These are phyloP conservation scores for Zymoseptoria tritici DNA, from an alignment of 2,329 filamentous ascomycete genomes.

Conservation along the genomic window DNA sequence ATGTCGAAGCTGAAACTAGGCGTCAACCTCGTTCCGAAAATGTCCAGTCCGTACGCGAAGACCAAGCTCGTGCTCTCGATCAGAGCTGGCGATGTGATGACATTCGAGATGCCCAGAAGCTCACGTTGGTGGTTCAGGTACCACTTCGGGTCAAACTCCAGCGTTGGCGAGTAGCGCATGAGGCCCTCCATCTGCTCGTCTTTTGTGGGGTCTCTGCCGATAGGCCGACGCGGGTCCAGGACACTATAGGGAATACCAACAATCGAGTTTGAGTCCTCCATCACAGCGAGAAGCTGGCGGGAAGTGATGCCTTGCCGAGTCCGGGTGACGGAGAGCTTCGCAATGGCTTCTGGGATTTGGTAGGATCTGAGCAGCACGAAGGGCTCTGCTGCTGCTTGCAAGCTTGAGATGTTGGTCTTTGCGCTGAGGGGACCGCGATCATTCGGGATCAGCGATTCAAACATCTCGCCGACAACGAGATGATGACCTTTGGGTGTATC, in stretches of 20 bases:
- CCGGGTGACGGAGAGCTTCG: conserved; percentile 72
- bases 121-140: conserved; percentile 76
- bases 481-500: conserved; percentile 70
- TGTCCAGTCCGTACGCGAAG: conserved; percentile 78
- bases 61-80: conserved; percentile 90
- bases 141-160: conserved; percentile 78
- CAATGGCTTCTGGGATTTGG: conserved; percentile 71
- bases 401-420: conserved; percentile 66
- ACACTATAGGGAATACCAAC: conserved; percentile 70
- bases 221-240: conserved; percentile 78
- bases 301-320: conserved; percentile 88
- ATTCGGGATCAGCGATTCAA: conserved; percentile 75
- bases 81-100: conserved; percentile 68
- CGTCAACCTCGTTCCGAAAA: conserved; percentile 80
- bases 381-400: conserved; percentile 61
- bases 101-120: conserved; percentile 63
- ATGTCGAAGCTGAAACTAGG: conserved; percentile 90
- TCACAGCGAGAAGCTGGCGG: conserved; percentile 70
- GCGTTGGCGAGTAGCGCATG: conserved; percentile 62
- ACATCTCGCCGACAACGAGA: conserved; percentile 78
- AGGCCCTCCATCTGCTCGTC: conserved; percentile 79
- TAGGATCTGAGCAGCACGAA: conserved; percentile 74
- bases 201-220: conserved; percentile 73
- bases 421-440: conserved; percentile 73
- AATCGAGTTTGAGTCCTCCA: conserved; percentile 66